These are phyloP conservation scores for Fusarium chlamydosporum DNA, from an alignment of 2,329 filamentous ascomycete genomes.

Conservation along the genomic window DNA sequence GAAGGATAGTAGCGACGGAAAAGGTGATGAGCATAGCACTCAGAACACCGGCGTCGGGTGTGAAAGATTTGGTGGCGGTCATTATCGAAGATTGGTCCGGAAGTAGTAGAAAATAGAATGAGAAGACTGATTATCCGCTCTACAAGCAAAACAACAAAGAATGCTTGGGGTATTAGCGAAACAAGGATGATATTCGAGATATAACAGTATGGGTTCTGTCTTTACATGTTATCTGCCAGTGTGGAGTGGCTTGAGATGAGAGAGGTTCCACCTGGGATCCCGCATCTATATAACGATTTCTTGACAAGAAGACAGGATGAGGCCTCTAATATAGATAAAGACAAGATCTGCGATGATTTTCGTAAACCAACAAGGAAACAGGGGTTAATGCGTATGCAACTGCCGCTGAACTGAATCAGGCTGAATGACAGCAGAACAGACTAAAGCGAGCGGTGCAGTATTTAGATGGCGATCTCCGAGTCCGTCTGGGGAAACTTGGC, in stretches of 20 bases:
- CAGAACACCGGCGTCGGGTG: conserved; percentile 35
- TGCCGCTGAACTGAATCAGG: conserved; percentile 16
- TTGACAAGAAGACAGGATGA: not conserved
- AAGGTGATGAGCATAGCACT: conserved; percentile 30
- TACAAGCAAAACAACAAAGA: not conserved
- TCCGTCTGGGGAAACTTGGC: conserved; percentile 24
- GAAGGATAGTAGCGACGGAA: conserved; percentile 19
- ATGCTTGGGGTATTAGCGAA: no score
- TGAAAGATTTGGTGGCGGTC: conserved; percentile 5
- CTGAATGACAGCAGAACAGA: not conserved
- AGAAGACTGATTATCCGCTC: not conserved
- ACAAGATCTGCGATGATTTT: conserved; percentile 11
- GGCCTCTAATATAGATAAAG: not conserved
- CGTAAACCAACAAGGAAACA: conserved; percentile 3
- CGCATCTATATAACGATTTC: conserved; percentile 4
- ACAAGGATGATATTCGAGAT: not conserved
- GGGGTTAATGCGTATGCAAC: not conserved
- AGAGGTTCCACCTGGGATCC: not conserved
- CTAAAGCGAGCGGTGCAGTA: not conserved
- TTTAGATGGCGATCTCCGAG: conserved; percentile 29
- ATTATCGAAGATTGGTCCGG: not conserved
- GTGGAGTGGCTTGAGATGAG: not conserved
- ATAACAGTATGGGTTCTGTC: not conserved
- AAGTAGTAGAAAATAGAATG: not conserved
- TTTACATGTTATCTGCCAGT: not conserved